These are phyloP conservation scores for Monosporascus ibericus DNA, from an alignment of 2,329 filamentous ascomycete species.

Conservation along the genomic window DNA sequence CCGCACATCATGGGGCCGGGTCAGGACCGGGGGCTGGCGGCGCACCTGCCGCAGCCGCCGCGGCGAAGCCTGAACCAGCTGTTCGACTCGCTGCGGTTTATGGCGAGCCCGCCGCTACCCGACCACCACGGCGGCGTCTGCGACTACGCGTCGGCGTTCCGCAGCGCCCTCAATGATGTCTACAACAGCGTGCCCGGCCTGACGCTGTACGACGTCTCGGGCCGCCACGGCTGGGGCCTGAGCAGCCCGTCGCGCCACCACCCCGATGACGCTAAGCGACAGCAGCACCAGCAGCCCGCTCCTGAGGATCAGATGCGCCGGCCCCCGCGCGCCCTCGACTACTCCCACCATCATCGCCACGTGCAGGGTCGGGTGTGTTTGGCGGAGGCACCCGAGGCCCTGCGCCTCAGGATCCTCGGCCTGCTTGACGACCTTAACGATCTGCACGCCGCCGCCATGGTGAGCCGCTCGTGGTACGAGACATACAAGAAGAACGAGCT, in stretches of 20 bases:
- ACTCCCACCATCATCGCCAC: not conserved
- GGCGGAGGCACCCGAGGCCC: slow-evolving; percentile 17
- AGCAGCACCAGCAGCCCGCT: too few species aligned
- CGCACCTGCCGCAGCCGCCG: slow-evolving; percentile 19
- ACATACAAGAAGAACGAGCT: slow-evolving; percentile 40
- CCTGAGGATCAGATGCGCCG: not conserved
- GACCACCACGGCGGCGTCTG: slow-evolving; percentile 35
- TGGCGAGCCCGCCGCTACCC: slow-evolving; percentile 38
- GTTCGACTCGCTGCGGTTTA: slow-evolving; percentile 34
- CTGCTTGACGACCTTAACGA: slow-evolving; percentile 35
- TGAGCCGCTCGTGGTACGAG: slow-evolving; percentile 36
- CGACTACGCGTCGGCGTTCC: slow-evolving; percentile 42
- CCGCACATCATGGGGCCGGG: slow-evolving; percentile 31
- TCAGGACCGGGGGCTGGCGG: slow-evolving; percentile 12
- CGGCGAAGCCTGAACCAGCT: slow-evolving; percentile 38
- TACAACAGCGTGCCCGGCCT: slow-evolving; percentile 45
- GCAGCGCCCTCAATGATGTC: slow-evolving; percentile 41
- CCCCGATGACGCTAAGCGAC: not conserved
- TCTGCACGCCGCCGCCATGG: slow-evolving; percentile 35
- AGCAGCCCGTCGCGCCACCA: slow-evolving; percentile 28
- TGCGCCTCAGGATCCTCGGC: slow-evolving; percentile 35
- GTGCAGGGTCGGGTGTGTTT: not conserved
- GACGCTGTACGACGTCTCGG: slow-evolving; percentile 42
- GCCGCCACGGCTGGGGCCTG: slow-evolving; percentile 43
- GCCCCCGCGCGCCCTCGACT: not conserved